Evolutionary conservation across 176 grass and related monocot species (phyloP), one percentile per base, ranked within the genome.

Genomic region (Musa schizocarpa): DNA sequence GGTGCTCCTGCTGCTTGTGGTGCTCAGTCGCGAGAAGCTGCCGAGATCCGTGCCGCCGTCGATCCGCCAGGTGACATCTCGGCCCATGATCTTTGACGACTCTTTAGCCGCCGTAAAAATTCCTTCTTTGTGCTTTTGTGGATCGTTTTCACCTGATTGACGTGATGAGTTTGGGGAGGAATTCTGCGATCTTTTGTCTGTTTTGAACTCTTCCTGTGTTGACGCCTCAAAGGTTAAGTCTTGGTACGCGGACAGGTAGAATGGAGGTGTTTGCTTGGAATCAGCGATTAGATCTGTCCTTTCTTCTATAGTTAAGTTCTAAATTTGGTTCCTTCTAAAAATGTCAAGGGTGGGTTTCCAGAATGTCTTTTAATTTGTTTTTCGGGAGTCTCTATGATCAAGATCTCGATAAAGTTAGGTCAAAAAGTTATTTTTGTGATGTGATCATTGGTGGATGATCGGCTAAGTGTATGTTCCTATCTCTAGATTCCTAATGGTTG

Each of bases 21-120:
- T 73, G n/a, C 78, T 80, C 56, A 53, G 78, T 50, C 69, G 78
- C 78, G 56, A 65, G 21, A 72, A 65, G 57, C 78, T 73, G 69
- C 69, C 78, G 68, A 65, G 69, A 73, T 72, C 56, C 22, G 43
- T 11, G 1, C 72, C 53, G 57, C 56, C 43, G 48, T n/a, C 56
- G 67, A 13, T 65, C 55, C 69, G 9, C 1, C 69, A 80, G 78
- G 78, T 80, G 48, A 20, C 12, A 73, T 34, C 49, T 29, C 77
- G 13, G 25, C 11, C 53, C 10, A 3, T 16, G 11, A 55, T 53
- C 12, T 55, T 9, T 74, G 19, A 10, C n/a, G 22, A 51, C 9
- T 13, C 68, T 20, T 12, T 71, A 21, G 16, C 8, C 10, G 13
- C 52, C 16, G 7, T 51, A 51, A 50, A 71, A 48, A 1, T 51